Percentiles rank a stretch among this genome's conserved stretches.
Conservation (phyloP, 495 filamentous ascomycete species). For the Talaromyces nanjingensis region DNA sequence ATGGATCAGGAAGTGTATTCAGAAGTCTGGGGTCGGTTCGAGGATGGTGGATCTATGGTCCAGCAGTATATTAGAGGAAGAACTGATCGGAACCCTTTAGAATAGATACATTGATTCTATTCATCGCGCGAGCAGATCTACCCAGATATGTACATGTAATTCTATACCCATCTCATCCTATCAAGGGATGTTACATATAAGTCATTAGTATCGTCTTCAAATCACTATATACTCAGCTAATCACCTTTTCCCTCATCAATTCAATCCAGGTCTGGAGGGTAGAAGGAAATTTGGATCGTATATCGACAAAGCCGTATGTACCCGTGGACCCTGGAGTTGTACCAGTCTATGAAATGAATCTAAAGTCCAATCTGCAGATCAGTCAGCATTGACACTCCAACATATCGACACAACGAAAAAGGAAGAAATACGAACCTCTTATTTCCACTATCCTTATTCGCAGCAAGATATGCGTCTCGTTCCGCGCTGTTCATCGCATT, state of each 20-base stretch:
- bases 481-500: conserved; percentile 55
- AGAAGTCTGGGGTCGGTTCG: not conserved
- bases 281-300: too few relatives aligned
- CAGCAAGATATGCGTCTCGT: conserved; percentile 53
- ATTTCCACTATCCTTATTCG: conserved; percentile 61
- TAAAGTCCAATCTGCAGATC: conserved; percentile 41
- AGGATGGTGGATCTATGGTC: not conserved
- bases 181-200: too few relatives aligned
- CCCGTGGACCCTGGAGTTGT: too few relatives aligned
- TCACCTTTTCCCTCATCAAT: too few relatives aligned
- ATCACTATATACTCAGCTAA: too few relatives aligned
- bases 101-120: not conserved
- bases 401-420: not conserved
- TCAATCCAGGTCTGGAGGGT: too few relatives aligned
- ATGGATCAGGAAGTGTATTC: not conserved
- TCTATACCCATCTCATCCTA: too few relatives aligned
- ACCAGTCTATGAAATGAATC: conserved; percentile 37
- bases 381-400: conserved; percentile 5
- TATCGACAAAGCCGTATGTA: too few relatives aligned
- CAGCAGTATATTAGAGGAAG: not conserved
- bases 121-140: not conserved
- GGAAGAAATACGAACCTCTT: conserved; percentile 42
- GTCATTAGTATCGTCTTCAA: too few relatives aligned
- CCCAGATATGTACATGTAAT: not conserved
- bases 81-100: not conserved